Base-by-base conservation (phyloP, 2,329 filamentous ascomycete species). In the Cryphonectria naterciae region DNA sequence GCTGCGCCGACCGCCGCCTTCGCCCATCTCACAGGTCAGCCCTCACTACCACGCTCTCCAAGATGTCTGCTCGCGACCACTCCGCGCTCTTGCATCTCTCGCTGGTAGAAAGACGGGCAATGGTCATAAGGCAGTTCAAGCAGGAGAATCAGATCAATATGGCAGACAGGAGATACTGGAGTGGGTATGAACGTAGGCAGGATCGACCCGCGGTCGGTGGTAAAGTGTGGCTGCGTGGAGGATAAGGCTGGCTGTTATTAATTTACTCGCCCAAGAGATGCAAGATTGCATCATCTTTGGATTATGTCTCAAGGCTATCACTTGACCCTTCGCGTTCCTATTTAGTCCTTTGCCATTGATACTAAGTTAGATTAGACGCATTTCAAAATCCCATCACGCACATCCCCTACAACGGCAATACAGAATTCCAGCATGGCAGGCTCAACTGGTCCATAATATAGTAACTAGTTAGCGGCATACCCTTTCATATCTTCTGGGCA, bases 21-120 rank as follows among this genome's bases (percentile, higher is more conserved):
- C 61, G 54, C 35, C 7, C 67, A 4, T 35, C 22, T 39, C 35
- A 56, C 46, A 49, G 25, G 0, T 71, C 66, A n/a, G 39, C 62
- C 3, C 62, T 69, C 46, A 39, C 65, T 11, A 1, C 56, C 2
- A 66, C 65, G 6, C 28, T 68, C n/a, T 35, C 62, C 3, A 63
- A 28, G 11, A 67, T 80, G 68, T 77, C 77, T 25, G 63, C 69
- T 35, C 73, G 70, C 22, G 79, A 80, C 65, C 75, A 75, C 22
- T 66, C 70, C 13, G 76, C 74, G 7, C 72, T 80, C 1, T 70
- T 74, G 0, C 78, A 79, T 43, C 74, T 80, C 22, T 74, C 79
- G 1, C 52, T 70, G 11, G 72, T 77, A 15, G 74, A 79, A 68
- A 78, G 79, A 71, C 72, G 77, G 2, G 73, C 76, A 8, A 39